Evolutionary conservation across 208 protist genomes (phyloP).

Genomic region (Hexamita inflata): DNA sequence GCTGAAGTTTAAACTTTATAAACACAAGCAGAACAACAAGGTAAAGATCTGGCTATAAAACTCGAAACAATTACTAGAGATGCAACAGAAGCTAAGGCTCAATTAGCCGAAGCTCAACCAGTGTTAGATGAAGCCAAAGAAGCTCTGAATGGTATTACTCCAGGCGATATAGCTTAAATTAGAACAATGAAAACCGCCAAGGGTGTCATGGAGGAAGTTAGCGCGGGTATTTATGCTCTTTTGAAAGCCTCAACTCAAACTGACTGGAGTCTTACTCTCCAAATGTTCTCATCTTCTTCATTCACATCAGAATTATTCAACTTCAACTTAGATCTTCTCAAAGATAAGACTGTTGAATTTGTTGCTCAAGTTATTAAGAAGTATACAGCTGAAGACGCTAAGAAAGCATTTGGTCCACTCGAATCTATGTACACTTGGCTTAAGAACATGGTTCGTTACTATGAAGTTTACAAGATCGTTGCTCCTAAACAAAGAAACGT

Average conservation of each 20-base stretch:
- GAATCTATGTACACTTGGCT: conserved; percentile 83
- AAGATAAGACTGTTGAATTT: conserved; percentile 53
- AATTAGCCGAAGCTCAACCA: conserved; percentile 81
- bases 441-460: conserved; percentile 84
- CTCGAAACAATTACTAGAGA: conserved; percentile 50
- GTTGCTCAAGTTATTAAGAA: too few relatives aligned
- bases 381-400: too few relatives aligned
- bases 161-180: conserved; percentile 83
- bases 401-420: conserved; percentile 66
- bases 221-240: conserved; percentile 38
- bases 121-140: conserved; percentile 73
- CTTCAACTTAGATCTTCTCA: conserved; percentile 1
- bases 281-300: conserved; percentile 15
- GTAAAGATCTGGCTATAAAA: conserved; percentile 63
- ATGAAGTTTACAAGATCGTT: conserved; percentile 81
- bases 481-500: conserved; percentile 79
- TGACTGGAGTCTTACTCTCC: neutral
- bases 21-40: conserved; percentile 63
- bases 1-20: conserved; percentile 65
- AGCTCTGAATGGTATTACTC: conserved; percentile 75
- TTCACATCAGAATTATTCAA: neutral
- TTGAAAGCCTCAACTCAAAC: neutral
- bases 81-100: conserved; percentile 68
- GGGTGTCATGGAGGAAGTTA: conserved; percentile 74
- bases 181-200: conserved; percentile 80